phyloP scores from a whole-genome alignment of 345 rosid species.

The Pistacia vera region DNA sequence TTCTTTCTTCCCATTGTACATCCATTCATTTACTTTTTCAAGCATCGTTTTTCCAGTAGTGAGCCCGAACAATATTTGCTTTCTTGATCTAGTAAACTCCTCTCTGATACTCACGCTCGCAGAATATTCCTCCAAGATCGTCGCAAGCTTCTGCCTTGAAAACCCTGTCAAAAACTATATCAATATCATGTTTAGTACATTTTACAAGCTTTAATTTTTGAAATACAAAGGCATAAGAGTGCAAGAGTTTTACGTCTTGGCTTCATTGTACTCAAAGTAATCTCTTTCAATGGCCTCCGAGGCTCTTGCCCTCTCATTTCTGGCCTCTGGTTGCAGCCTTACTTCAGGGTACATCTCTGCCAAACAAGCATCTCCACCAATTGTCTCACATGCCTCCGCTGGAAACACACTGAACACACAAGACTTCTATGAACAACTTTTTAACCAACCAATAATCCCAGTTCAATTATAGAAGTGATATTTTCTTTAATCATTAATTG shows the following conservation, averaged over 20 bases:
- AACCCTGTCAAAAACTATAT: slow-evolving; percentile 25
- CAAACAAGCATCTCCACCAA: slow-evolving; percentile 70
- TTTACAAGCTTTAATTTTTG: background rate
- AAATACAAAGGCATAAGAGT: background rate
- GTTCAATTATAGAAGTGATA: background rate
- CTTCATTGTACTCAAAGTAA: slow-evolving; percentile 33
- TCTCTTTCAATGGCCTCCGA: slow-evolving; percentile 28
- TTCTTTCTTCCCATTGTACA: background rate
- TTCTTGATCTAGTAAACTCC: slow-evolving; percentile 28
- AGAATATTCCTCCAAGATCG: slow-evolving; percentile 40
- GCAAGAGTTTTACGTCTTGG: slow-evolving; percentile 33
- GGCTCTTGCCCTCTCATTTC: slow-evolving; percentile 11
- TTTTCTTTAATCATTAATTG: background rate
- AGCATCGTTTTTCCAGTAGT: background rate
- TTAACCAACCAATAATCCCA: background rate
- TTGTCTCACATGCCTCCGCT: slow-evolving; percentile 79
- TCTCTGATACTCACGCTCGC: slow-evolving; percentile 31
- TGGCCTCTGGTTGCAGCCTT: slow-evolving; percentile 29
- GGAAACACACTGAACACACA: slow-evolving; percentile 59
- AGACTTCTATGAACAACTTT: background rate
- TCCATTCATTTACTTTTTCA: background rate
- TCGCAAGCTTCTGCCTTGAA: slow-evolving; percentile 42
- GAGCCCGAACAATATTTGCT: background rate
- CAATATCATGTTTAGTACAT: background rate
- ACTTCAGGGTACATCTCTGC: slow-evolving; percentile 71